Evolutionary conservation across 768 basidiomycete species (phyloP).

Genomic region (Boletales sp.): DNA sequence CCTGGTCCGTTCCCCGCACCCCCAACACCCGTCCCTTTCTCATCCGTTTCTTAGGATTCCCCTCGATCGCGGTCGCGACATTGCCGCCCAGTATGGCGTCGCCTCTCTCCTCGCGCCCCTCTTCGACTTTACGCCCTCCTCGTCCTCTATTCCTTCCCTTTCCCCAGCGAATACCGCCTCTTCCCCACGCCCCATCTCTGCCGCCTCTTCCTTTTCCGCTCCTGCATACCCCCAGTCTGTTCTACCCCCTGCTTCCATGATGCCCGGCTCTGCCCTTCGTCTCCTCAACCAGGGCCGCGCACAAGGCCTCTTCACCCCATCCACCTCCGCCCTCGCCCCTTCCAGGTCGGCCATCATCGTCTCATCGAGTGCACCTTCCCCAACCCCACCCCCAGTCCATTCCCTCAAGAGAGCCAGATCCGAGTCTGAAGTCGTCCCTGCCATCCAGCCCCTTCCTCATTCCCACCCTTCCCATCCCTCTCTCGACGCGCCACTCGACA

Average conservation of each 20-base stretch:
- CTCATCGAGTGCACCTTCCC: conserved; percentile 49
- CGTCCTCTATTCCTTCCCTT: conserved; percentile 65
- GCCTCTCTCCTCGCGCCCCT: conserved; percentile 82
- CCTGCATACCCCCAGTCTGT: conserved; percentile 49
- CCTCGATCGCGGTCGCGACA: conserved; percentile 88
- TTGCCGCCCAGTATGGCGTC: conserved; percentile 90
- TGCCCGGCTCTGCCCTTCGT: conserved; percentile 83
- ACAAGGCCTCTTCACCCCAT: conserved; percentile 83
- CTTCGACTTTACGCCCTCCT: conserved; percentile 87
- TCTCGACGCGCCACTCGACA: conserved; percentile 39
- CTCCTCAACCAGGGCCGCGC: conserved; percentile 83
- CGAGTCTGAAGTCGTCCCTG: conserved; percentile 53
- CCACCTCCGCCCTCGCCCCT: conserved; percentile 57
- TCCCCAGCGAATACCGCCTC: conserved; percentile 47
- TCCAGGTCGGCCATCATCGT: conserved; percentile 46
- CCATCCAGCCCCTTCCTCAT: conserved; percentile 13
- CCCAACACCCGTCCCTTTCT: conserved; percentile 4
- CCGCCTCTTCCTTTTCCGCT: conserved; percentile 63
- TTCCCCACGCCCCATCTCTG: conserved; percentile 63
- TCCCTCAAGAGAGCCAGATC: conserved; percentile 61
- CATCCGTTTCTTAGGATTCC: conserved; percentile 70
- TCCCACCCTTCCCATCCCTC: conserved; percentile 21
- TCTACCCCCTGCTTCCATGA: conserved; percentile 78
- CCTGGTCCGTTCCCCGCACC: conserved; percentile 62
- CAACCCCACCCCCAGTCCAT: conserved; percentile 47